Percentiles rank a stretch among this genome's conserved stretches.
Conservation (phyloP, 257 asterid species). For the Fraxinus quadrangulata region DNA sequence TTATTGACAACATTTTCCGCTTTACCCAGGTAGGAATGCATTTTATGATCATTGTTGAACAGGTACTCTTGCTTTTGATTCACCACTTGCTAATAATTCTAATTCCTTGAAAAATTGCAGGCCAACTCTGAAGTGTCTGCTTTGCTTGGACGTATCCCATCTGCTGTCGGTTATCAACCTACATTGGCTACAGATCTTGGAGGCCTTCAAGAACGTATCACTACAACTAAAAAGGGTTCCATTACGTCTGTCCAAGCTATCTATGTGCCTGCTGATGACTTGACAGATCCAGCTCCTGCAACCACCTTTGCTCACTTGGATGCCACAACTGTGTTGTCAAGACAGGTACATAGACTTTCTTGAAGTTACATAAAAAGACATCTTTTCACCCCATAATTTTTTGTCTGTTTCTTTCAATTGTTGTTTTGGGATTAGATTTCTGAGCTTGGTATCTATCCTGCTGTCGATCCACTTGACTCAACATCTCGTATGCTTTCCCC, state of each 20-base stretch:
- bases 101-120: slow-evolving; percentile 19
- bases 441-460: slow-evolving; percentile 28
- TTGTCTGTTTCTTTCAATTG: no score
- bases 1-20: slow-evolving; percentile 55
- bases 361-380: no score
- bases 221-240: slow-evolving; percentile 57
- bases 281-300: slow-evolving; percentile 66
- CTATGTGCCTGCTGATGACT: slow-evolving; percentile 65
- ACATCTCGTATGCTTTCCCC: slow-evolving; percentile 26
- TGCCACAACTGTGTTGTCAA: slow-evolving; percentile 57
- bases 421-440: slow-evolving; percentile 10
- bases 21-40: slow-evolving; percentile 46
- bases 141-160: slow-evolving; percentile 61
- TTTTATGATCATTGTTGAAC: no score
- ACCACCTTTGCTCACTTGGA: slow-evolving; percentile 65
- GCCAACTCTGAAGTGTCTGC: slow-evolving; percentile 63
- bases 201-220: slow-evolving; percentile 59
- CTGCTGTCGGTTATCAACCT: slow-evolving; percentile 65
- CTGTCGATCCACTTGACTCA: slow-evolving; percentile 22
- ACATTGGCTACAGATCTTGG: slow-evolving; percentile 67
- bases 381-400: no score
- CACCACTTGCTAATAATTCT: no score
- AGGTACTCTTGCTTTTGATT: no score
- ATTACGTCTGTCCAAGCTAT: slow-evolving; percentile 61
- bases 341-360: slow-evolving; percentile 31